Evolutionary conservation across 2,329 filamentous ascomycete species (phyloP), one percentile per base, ranked within the genome.

Genomic region (Thelonectria rubi): DNA sequence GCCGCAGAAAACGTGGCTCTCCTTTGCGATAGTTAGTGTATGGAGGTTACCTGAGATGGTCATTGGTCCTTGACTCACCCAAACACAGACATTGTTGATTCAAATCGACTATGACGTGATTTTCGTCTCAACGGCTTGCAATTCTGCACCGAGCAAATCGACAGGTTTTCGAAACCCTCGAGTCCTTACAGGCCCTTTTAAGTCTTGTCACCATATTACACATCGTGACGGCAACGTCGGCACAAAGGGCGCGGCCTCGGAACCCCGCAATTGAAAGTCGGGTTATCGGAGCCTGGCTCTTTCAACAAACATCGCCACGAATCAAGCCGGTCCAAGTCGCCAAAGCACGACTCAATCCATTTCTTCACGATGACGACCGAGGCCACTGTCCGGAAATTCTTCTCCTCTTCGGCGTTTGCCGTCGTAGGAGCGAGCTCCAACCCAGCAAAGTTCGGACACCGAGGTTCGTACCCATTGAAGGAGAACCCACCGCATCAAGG

Each of bases 371-470:
- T 87, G 84, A 77, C 84, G 20, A 91, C 91, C 80, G 89, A 93
- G 74, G 83, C 87, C 48, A 86, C 90, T 47, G 88, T 93, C 47
- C 88, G 87, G 65, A 83, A 84, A 12, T 97, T 97, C 84, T 97
- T 97, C 81, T 84, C 87, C 3, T 90, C 90, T 8, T 86, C 90
- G 24, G 83, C 85, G 67, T 97, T 94, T 76, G 94, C 94, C 60
- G 94, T 97, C 26, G 93, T 94, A 18, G 94, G 94, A 71, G 94
- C 94, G 39, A 94, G 91, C 75, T 91, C 91, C 54, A 93, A 97
- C 78, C 83, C 91, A 42, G 81, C 83, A 74, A 97, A 97, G 77
- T 97, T 91, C 73, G 94, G 95, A 21, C 91, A 97, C 78, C 94
- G 93, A 81, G 88, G 93, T 94, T 77, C 60, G 80, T 21, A 46